phyloP scores from a whole-genome alignment of 305 asterid species.

The Rubia tinctorum region DNA sequence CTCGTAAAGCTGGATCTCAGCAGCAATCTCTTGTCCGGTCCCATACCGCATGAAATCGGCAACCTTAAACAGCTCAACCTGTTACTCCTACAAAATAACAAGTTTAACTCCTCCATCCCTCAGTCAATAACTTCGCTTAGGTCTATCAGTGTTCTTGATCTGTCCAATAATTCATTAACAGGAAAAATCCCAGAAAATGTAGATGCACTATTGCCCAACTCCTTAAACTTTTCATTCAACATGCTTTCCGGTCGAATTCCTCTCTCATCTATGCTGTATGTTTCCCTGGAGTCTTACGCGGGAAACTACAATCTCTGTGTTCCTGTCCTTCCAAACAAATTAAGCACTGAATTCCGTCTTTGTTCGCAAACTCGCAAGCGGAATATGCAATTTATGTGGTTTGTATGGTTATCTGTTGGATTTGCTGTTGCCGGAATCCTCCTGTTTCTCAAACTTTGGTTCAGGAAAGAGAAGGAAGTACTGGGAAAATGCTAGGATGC shows the following conservation, averaged over 20 bases:
- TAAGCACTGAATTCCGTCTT: conserved; percentile 25
- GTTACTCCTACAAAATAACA: conserved; percentile 58
- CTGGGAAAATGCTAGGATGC: too few species aligned
- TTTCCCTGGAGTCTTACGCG: conserved; percentile 57
- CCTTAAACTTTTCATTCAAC: conserved; percentile 70
- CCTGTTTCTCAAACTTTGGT: not conserved
- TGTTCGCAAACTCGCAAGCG: conserved; percentile 19
- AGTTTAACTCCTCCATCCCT: conserved; percentile 66
- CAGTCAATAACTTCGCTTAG: conserved; percentile 49
- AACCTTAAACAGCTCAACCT: conserved; percentile 53
- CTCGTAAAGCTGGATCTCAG: conserved; percentile 80
- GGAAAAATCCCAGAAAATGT: conserved; percentile 64
- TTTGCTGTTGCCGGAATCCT: not conserved
- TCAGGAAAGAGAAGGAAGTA: too few species aligned
- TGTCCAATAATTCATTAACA: conserved; percentile 51
- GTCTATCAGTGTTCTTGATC: conserved; percentile 69
- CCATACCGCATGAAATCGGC: conserved; percentile 67
- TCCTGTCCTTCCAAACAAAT: conserved; percentile 25
- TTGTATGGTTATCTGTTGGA: not conserved
- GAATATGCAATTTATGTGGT: not conserved
- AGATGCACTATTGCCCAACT: conserved; percentile 48
- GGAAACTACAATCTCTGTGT: conserved; percentile 71
- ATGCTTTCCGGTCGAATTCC: conserved; percentile 75
- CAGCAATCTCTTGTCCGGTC: conserved; percentile 61
- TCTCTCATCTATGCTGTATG: conserved; percentile 43